Base-by-base conservation (phyloP, 208 protist genomes). In the Trypanosoma brucei region DNA sequence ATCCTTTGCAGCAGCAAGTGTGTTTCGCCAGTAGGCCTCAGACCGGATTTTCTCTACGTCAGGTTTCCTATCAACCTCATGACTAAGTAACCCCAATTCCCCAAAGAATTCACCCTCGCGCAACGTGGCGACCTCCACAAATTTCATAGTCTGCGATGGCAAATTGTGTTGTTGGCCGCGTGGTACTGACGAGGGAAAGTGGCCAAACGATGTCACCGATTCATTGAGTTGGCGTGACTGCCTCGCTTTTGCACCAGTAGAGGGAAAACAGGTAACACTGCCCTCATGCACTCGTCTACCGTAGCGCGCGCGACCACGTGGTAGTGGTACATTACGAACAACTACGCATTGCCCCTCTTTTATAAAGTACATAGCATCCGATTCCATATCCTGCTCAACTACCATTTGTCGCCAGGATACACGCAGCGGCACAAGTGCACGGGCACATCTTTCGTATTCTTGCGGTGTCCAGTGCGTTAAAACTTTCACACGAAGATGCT, bases 301-400 rank as follows among this genome's bases (percentile, higher is more conserved):
- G 8, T 42, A 7, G 22, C n/a, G 45, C 2, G 31, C 45, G 14
- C 30, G 56, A 9, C 48, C 39, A 33, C 42, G 52, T 11, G 31
- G 36, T 11, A 72, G 33, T 68, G 67, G 46, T 11, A 93, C 62
- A 14, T 61, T 61, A 8, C 83, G 78, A 3, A 75, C 76, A 13
- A 91, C 87, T 30, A 59, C 22, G 42, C 86, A 72, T 13, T 65
- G 53, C 35, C 87, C 87, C 30, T 84, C 76, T 6, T 65, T 51
- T 9, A 93, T 62, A 50, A 93, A 89, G 60, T 76, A 93, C 49
- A 93, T 50, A 0, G 68, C 72, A 49, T 89, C 84, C 35, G 86
- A 81, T 39, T 55, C 52, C 2, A 51, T 62, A 0, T 79, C 83
- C 56, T 93, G 79, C 37, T 78, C 72, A n/a, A 90, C 40, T 13